Conservation (phyloP, 2,329 filamentous ascomycete species). For the Thielaviopsis cerberus region DNA sequence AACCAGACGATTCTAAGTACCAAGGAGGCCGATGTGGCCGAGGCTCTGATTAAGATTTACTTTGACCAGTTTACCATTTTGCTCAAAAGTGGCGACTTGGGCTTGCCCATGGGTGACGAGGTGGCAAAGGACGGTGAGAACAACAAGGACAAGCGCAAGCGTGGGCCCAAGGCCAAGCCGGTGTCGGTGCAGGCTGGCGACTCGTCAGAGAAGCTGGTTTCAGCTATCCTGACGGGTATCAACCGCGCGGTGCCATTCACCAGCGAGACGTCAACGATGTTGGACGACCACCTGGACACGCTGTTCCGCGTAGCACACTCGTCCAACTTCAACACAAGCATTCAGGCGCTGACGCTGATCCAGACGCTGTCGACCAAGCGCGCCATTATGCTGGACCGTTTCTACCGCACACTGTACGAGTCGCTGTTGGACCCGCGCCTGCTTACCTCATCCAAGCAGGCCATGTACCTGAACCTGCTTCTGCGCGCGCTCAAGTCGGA, state of each 20-base stretch:
- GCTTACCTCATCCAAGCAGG: slow-evolving; percentile 78
- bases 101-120: slow-evolving; percentile 22
- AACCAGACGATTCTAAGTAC: slow-evolving; percentile 87
- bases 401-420: slow-evolving; percentile 90
- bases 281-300: slow-evolving; percentile 80
- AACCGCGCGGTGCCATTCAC: slow-evolving; percentile 93
- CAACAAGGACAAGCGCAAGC: slow-evolving; percentile 18
- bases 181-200: slow-evolving; percentile 6
- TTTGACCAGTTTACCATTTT: slow-evolving; percentile 74
- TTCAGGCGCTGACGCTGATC: slow-evolving; percentile 85
- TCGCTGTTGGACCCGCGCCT: slow-evolving; percentile 81
- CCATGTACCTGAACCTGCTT: slow-evolving; percentile 81
- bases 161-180: slow-evolving; percentile 2
- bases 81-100: slow-evolving; percentile 42
- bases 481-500: slow-evolving; percentile 79
- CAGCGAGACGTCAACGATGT: slow-evolving; percentile 45
- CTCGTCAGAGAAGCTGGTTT: slow-evolving; percentile 61
- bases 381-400: slow-evolving; percentile 68
- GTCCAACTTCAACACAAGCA: slow-evolving; percentile 95
- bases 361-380: slow-evolving; percentile 75
- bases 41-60: slow-evolving; percentile 72
- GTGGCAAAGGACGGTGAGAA: slow-evolving; percentile 18
- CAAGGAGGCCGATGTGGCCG: slow-evolving; percentile 65
- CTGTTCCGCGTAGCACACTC: slow-evolving; percentile 93
- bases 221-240: slow-evolving; percentile 78